phyloP scores from a whole-genome alignment of 768 basidiomycete species.

The Tylopilus balloui region DNA sequence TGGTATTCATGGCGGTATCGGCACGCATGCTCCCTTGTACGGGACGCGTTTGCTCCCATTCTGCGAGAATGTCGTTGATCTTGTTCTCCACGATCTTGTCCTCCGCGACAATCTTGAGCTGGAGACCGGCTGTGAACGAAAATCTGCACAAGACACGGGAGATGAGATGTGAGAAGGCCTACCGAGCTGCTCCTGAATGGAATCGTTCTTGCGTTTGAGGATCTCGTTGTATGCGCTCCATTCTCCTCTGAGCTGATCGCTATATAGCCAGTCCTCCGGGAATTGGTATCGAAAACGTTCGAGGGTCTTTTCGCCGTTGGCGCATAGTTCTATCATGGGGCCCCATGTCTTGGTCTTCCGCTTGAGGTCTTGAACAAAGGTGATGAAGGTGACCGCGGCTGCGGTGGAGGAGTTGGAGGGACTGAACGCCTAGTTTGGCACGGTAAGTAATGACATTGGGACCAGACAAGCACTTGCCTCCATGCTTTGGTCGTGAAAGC shows the following conservation, averaged over 20 bases:
- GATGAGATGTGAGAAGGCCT: conserved; percentile 23
- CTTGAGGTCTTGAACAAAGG: conserved; percentile 98
- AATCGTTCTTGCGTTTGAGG: conserved; percentile 94
- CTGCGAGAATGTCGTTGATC: conserved; percentile 82
- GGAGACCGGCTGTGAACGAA: conserved; percentile 71
- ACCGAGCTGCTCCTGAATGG: conserved; percentile 98
- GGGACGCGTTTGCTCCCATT: conserved; percentile 96
- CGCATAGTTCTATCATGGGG: conserved; percentile 92
- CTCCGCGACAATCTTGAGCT: conserved; percentile 98
- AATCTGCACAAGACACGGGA: conserved; percentile 3
- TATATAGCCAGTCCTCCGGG: conserved; percentile 96
- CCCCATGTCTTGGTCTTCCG: conserved; percentile 96
- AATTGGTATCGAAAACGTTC: conserved; percentile 98
- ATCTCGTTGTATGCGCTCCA: conserved; percentile 99
- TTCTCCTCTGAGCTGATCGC: conserved; percentile 94
- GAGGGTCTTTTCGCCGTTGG: conserved; percentile 92
- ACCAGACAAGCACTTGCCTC: conserved; percentile 19
- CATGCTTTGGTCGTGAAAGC: conserved; percentile 25
- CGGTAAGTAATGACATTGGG: conserved; percentile 6
- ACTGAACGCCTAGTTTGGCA: conserved; percentile 51
- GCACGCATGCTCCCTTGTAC: conserved; percentile 96
- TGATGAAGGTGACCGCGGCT: conserved; percentile 97
- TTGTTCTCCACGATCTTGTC: conserved; percentile 98
- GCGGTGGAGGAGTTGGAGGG: conserved; percentile 90
- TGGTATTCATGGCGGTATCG: conserved; percentile 93